Base-by-base conservation (phyloP, 176 grass and related monocot species). In the Oryza coarctata region DNA sequence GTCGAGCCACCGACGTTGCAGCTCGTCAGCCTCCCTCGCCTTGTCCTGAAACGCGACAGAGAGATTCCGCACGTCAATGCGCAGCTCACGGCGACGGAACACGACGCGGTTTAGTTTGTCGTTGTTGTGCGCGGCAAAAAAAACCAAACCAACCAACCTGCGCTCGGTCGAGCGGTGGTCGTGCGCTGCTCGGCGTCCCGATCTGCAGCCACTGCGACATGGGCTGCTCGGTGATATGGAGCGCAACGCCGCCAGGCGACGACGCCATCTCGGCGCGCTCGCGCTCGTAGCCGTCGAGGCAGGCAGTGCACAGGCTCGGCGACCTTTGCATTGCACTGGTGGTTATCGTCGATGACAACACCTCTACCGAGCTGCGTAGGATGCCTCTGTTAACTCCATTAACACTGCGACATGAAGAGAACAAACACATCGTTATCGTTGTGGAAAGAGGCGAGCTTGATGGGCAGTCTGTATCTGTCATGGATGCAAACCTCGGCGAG, bases 161-260 rank as follows among this genome's bases (percentile, higher is more conserved):
- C 9, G 57, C 36, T 15, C 72, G 79, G 73, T 86, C 70, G 26
- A 65, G 39, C 4, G 80, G 38, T 18, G 47, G 15, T 8, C 75
- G 69, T 77, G 78, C 71, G 67, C 32, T 73, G 77, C 69, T 66
- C 15, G 87, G 80, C 60, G 84, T 89, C 9, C 77, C 92, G 66
- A 94, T 77, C 74, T 89, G 89, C 84, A 94, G 64, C 92, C 92
- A 94, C 74, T 77, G 71, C 27, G 92, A 85, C 83, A 82, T 84
- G 30, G 74, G 68, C 40, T 83, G 74, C 20, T 90, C 70, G 38
- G 65, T 7, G 61, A 70, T 38, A 9, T 34, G 43, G n/a, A 34
- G 68, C 6, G 73, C n/a, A 3, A 20, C 63, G 11, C 43, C 77
- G 0, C 18, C 49, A 17, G 45, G 45, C 52, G 85, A 40, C 0